Base-by-base conservation (phyloP, 2,329 filamentous ascomycete genomes). In the Didymella lethalis region DNA sequence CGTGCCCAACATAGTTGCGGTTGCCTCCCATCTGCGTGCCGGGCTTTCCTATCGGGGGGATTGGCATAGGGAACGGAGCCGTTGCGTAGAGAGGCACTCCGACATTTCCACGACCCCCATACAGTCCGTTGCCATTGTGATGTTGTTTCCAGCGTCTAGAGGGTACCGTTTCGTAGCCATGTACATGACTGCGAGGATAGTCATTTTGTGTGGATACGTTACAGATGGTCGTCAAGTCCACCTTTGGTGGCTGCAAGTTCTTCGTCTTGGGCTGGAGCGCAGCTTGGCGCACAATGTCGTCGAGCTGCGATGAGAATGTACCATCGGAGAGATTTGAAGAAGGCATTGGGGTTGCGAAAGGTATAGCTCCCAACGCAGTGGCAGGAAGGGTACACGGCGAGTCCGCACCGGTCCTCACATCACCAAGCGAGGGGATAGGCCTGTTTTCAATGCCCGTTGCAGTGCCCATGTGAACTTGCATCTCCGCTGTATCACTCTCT, bases 71-170 rank as follows among this genome's bases (percentile, higher is more conserved):
- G 34, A 77, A 77, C 2, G 73, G 73, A 4, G 60, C 62, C 0
- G 71, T 75, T 2, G 65, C 67, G n/a, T 71, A 63, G 23, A 77
- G 62, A 3, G 74, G 74, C 7, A 76, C 54, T 14, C 72, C 73
- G 8, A 52, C 62, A 23, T 29, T 48, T 26, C 64, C 59, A 28
- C 63, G 65, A 23, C 57, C 56, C 14, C 54, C 54, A 34, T 72
- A 72, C 2, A 73, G 58, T 11, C 71, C 72, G 32, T 72, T 74
- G n/a, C 59, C 66, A 44, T 48, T 25, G 4, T 52, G 20, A 20
- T 59, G 62, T 28, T 51, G 34, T 8, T 48, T 40, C 5, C 51
- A 48, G 29, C 40, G 44, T 38, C 63, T 64, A 29, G 36, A 28
- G 25, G 63, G 61, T 8, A 65, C 6, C 1, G 62, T 65, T 34